Evolutionary conservation across 2,329 filamentous ascomycete species (phyloP).

Genomic region (Cytospora mali): DNA sequence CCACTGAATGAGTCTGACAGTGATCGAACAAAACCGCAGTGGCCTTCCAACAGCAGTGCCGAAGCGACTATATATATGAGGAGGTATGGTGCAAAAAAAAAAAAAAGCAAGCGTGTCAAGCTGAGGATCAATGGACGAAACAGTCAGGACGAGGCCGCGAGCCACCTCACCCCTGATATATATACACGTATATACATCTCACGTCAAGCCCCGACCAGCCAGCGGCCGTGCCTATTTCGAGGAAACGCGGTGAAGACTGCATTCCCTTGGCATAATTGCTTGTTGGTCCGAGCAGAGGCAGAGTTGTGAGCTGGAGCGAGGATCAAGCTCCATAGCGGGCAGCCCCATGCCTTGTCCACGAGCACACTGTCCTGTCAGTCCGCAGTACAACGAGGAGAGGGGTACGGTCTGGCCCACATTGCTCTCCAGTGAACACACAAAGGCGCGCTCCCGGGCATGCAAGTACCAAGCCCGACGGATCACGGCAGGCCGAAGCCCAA

Average conservation of each 20-base stretch:
- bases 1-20: neutral
- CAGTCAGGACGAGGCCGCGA: neutral
- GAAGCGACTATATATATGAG: neutral
- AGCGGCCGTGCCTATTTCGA: slow-evolving; percentile 24
- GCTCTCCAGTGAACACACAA: slow-evolving; percentile 3
- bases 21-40: neutral
- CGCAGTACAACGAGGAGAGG: slow-evolving; percentile 19
- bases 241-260: slow-evolving; percentile 26
- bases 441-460: slow-evolving; percentile 7
- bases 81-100: neutral
- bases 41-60: neutral
- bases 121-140: neutral
- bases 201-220: slow-evolving; percentile 9
- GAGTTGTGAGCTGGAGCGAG: slow-evolving; percentile 26
- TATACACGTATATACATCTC: neutral
- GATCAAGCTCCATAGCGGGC: slow-evolving; percentile 28
- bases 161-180: slow-evolving; percentile 23
- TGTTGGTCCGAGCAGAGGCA: slow-evolving; percentile 28
- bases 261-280: slow-evolving; percentile 26
- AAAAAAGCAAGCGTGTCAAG: slow-evolving; percentile 1
- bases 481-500: slow-evolving; percentile 5
- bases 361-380: slow-evolving; percentile 7
- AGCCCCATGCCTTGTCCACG: slow-evolving; percentile 24
- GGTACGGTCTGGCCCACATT: slow-evolving; percentile 20
- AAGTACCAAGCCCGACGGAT: slow-evolving; percentile 16